A percentile compares a stretch with the other conserved stretches of the same genome.
Conservation (phyloP, 306 rosid species). For the Trichosanthes truncata region DNA sequence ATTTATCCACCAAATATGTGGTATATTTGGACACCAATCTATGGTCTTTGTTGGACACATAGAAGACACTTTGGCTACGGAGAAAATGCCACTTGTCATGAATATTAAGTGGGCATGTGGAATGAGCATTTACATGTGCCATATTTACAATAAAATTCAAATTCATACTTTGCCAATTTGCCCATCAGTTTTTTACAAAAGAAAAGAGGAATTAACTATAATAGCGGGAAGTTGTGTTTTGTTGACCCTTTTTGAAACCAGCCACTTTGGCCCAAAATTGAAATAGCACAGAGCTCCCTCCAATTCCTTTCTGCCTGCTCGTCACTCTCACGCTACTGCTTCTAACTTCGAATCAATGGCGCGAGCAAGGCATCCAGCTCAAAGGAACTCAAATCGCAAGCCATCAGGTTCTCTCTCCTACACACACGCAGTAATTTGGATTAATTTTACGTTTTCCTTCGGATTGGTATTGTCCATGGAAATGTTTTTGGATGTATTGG, state of each 20-base stretch:
- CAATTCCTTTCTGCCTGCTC: not conserved
- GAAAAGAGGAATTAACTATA: no score
- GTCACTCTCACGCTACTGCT: not conserved
- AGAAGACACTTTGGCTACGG: no score
- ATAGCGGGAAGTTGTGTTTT: not conserved
- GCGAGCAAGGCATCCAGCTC: conserved; percentile 33
- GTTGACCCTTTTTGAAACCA: not conserved
- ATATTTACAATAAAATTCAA: no score
- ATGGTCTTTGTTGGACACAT: no score
- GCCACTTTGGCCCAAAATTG: not conserved
- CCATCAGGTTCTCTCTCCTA: conserved; percentile 17
- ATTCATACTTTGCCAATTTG: no score
- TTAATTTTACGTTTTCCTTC: not conserved
- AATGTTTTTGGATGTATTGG: not conserved
- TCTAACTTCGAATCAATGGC: conserved; percentile 29
- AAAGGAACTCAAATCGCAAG: not conserved
- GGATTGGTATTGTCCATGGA: not conserved
- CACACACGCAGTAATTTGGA: not conserved
- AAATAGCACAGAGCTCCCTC: not conserved
- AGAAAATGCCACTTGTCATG: no score
- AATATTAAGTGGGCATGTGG: no score
- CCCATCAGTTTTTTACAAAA: no score
- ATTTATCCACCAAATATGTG: no score
- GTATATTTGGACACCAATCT: no score
- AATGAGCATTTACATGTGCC: no score